These are phyloP conservation scores for Strobilomyces echinocephalus DNA, from an alignment of 768 basidiomycete species.

Conservation along the genomic window DNA sequence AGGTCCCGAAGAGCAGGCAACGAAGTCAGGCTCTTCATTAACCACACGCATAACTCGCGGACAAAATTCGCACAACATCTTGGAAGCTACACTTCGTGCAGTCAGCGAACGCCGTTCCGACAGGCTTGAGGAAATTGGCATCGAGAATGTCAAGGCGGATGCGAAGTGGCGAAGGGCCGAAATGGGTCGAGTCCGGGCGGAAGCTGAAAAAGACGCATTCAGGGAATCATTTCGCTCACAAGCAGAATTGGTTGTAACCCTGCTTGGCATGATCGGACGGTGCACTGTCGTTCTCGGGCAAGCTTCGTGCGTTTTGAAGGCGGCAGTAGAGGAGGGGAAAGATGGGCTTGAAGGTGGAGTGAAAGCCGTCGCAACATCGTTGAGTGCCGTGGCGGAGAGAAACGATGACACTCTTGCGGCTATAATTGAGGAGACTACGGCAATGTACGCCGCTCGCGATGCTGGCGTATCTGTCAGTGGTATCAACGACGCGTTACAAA, in stretches of 20 bases:
- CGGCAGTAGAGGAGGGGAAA: conserved; percentile 34
- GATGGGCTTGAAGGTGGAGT: conserved; percentile 38
- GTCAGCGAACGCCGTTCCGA: conserved; percentile 76
- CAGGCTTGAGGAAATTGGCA: conserved; percentile 64
- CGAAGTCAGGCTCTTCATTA: conserved; percentile 55
- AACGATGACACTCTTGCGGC: conserved; percentile 68
- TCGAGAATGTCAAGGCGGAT: conserved; percentile 69
- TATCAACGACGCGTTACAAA: conserved; percentile 40
- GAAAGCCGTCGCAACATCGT: conserved; percentile 45
- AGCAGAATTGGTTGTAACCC: conserved; percentile 58
- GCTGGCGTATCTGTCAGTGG: conserved; percentile 38
- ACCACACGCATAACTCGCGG: conserved; percentile 60
- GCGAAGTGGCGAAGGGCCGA: conserved; percentile 60
- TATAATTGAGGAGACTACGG: conserved; percentile 64
- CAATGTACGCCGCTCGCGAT: conserved; percentile 45
- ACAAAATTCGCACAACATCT: conserved; percentile 72
- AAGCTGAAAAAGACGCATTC: conserved; percentile 62
- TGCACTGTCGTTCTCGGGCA: conserved; percentile 72
- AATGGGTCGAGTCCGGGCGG: conserved; percentile 64
- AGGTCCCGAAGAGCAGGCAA: conserved; percentile 62
- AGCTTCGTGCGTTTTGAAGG: conserved; percentile 40
- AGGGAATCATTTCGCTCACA: conserved; percentile 59
- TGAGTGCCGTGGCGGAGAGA: conserved; percentile 54
- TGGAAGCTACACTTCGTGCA: conserved; percentile 82
- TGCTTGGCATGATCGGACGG: conserved; percentile 78